Percentiles rank a stretch among this genome's conserved stretches.
Evolutionary conservation across 1,139 yeast genomes (phyloP).

Genomic region (Suhomyces terraborum): DNA sequence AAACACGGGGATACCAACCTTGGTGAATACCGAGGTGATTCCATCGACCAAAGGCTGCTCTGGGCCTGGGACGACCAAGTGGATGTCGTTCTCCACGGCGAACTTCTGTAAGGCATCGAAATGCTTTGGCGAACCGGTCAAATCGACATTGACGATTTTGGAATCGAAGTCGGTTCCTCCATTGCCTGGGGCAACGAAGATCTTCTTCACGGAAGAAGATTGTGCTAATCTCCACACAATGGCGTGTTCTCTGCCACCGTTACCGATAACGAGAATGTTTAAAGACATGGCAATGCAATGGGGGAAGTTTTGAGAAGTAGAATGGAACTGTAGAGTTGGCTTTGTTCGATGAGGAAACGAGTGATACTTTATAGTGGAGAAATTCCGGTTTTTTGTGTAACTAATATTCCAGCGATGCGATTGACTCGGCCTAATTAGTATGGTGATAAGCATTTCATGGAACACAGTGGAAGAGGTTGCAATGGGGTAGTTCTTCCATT

Average conservation of each 20-base stretch:
- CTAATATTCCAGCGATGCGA: constrained; percentile 15
- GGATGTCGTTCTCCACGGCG: constrained; percentile 67
- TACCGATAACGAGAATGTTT: constrained; percentile 86
- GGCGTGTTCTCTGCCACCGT: constrained; percentile 99
- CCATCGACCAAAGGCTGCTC: constrained; percentile 98
- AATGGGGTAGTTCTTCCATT: no score
- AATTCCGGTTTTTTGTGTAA: constrained; percentile 7
- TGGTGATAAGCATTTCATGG: constrained; percentile 1
- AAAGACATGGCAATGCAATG: constrained; percentile 25
- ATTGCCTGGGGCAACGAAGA: constrained; percentile 95
- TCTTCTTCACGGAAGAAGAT: constrained; percentile 67
- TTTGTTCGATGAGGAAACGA: constrained; percentile 1
- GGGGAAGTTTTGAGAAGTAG: constrained; percentile 1
- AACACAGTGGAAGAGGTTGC: background rate
- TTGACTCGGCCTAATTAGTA: constrained; percentile 18
- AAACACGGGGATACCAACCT: constrained; percentile 90
- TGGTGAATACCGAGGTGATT: constrained; percentile 64
- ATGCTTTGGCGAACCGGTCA: constrained; percentile 62
- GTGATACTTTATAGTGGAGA: constrained; percentile 3
- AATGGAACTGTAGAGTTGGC: constrained; percentile 3
- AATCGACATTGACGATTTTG: constrained; percentile 72
- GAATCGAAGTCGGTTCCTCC: constrained; percentile 74
- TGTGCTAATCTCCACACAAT: constrained; percentile 88
- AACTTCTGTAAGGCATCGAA: constrained; percentile 61
- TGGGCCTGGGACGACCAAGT: constrained; percentile 95